These are phyloP conservation scores for Capsicum baccatum DNA, from an alignment of 257 asterid species.

Conservation along the genomic window DNA sequence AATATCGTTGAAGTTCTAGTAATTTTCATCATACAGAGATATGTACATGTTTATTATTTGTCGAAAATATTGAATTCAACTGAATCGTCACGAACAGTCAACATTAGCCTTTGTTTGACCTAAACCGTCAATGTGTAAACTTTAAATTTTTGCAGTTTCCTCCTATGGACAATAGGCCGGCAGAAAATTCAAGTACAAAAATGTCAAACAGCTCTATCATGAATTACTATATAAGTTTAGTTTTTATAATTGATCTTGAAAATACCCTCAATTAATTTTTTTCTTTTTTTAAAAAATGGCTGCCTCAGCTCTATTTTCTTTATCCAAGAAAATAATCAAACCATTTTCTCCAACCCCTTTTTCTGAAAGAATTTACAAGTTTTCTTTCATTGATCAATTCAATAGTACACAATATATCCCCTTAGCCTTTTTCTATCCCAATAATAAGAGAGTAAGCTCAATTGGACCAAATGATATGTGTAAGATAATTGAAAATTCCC, in stretches of 20 bases:
- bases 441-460: not conserved
- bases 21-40: too few relatives aligned
- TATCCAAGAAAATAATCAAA: not conserved
- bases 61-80: too few relatives aligned
- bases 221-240: not conserved
- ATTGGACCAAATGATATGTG: conserved; percentile 1
- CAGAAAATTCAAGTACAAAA: not conserved
- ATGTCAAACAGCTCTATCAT: not conserved
- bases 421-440: not conserved
- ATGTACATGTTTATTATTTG: too few relatives aligned
- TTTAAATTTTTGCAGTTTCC: not conserved
- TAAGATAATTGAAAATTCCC: conserved; percentile 3
- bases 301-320: conserved; percentile 15
- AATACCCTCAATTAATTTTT: not conserved
- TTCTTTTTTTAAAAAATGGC: not conserved
- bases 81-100: too few relatives aligned
- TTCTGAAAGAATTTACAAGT: not conserved
- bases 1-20: too few relatives aligned
- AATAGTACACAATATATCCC: not conserved
- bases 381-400: conserved; percentile 15
- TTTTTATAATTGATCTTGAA: not conserved
- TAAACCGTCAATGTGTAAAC: too few relatives aligned
- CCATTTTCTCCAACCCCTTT: not conserved
- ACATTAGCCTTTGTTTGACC: too few relatives aligned
- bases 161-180: not conserved